These are phyloP conservation scores for Phytophthora fragariaefolia DNA, from an alignment of 352 stramenopile species.

Conservation along the genomic window DNA sequence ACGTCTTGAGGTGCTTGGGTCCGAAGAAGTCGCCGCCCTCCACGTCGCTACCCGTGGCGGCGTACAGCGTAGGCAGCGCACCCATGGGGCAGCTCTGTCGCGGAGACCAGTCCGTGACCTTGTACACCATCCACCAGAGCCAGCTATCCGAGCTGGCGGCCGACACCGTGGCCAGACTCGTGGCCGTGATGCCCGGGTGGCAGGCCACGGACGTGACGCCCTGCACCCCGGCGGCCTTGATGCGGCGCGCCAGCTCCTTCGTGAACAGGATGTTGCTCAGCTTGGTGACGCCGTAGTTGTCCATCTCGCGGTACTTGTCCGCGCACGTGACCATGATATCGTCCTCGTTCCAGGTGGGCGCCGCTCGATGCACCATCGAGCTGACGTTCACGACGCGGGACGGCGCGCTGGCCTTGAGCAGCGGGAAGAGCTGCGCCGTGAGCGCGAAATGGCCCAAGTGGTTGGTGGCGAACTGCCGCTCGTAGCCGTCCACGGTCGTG, in stretches of 20 bases:
- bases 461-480: slow-evolving; percentile 71
- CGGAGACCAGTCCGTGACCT: slow-evolving; percentile 30
- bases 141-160: not conserved
- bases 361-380: slow-evolving; percentile 37
- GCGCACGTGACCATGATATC: slow-evolving; percentile 17
- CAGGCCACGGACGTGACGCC: slow-evolving; percentile 38
- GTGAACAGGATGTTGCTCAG: slow-evolving; percentile 93
- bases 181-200: slow-evolving; percentile 41
- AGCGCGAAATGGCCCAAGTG: slow-evolving; percentile 67
- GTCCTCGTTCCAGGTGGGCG: slow-evolving; percentile 21
- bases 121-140: slow-evolving; percentile 35
- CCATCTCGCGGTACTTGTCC: slow-evolving; percentile 36
- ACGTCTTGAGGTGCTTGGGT: slow-evolving; percentile 23
- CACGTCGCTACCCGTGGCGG: slow-evolving; percentile 33
- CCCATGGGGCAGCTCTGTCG: slow-evolving; percentile 41
- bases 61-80: slow-evolving; percentile 50
- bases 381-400: slow-evolving; percentile 56
- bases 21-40: slow-evolving; percentile 41
- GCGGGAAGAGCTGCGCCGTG: slow-evolving; percentile 44
- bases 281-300: slow-evolving; percentile 88
- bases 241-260: slow-evolving; percentile 76
- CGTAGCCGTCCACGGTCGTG: slow-evolving; percentile 43
- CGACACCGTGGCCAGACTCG: slow-evolving; percentile 34
- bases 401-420: slow-evolving; percentile 29
- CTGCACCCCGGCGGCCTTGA: slow-evolving; percentile 23